Evolutionary conservation across 768 basidiomycete genomes (phyloP).

Genomic region (Lyophyllum atratum): DNA sequence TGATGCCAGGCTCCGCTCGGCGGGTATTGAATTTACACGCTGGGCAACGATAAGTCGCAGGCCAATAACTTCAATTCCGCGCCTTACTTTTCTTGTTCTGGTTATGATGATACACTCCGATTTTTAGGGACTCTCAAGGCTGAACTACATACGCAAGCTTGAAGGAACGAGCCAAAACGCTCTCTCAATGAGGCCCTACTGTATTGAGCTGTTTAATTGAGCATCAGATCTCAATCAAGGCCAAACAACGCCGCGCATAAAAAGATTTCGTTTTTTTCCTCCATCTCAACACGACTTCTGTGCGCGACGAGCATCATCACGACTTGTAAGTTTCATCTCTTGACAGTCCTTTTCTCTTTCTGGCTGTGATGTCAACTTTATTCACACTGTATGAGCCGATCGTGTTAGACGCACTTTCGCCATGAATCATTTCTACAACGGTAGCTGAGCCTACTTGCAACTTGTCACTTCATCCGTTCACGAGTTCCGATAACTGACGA

Average conservation of each 20-base stretch:
- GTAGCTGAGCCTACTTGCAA: constrained; percentile 63
- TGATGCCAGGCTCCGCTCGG: constrained; percentile 13
- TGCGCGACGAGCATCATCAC: not conserved
- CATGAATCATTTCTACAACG: constrained; percentile 73
- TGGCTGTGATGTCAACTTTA: constrained; percentile 57
- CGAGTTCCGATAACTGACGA: constrained; percentile 6
- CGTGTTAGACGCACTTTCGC: constrained; percentile 39
- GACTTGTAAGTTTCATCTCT: constrained; percentile 25
- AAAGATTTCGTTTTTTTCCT: constrained; percentile 1
- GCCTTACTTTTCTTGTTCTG: no score
- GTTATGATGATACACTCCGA: no score
- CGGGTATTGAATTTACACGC: constrained; percentile 14
- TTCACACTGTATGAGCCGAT: constrained; percentile 80
- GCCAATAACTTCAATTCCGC: no score
- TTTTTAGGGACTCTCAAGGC: not conserved
- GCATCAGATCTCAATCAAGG: constrained; percentile 11
- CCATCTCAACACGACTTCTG: not conserved
- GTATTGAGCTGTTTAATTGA: constrained; percentile 8
- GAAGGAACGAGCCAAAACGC: not conserved
- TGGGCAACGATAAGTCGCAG: not conserved
- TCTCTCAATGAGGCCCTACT: not conserved
- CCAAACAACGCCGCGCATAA: constrained; percentile 20
- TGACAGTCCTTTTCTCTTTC: constrained; percentile 8
- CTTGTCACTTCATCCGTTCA: not conserved
- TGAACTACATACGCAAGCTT: not conserved